Evolutionary conservation across 176 grass and related monocot genomes (phyloP), one percentile per base, ranked within the genome.

Genomic region (Alloteropsis semialata): DNA sequence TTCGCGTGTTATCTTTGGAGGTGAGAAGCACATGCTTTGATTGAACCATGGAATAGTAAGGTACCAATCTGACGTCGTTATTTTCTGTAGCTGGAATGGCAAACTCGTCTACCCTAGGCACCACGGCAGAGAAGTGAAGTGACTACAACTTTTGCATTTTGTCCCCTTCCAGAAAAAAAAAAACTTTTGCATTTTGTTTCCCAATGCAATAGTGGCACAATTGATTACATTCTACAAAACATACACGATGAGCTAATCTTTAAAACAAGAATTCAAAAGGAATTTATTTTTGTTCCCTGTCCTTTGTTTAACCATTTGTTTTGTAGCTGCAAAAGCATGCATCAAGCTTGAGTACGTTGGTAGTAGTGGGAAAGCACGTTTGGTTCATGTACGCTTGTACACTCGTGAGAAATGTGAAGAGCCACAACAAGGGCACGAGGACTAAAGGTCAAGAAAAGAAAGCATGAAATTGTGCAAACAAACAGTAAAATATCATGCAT

Each of bases 81-180:
- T 28, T 27, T 42, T 27, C 1, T 24, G 5, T 42, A 19, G 2
- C 1, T 76, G 53, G 22, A 6, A 55, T 8, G 9, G 41, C 1
- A 60, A 43, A 77, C n/a, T n/a, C 74, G 15, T 60, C n/a, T 5
- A 29, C 55, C 74, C 54, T 60, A 5, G 17, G 55, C 3, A 18
- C 14, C 55, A 21, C 3, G 43, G 28, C 17, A 61, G 6, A 27
- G 8, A 29, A 19, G 22, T n/a, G n/a, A n/a, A 58, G 3, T 60
- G 1, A 1, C n/a, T 12, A 24, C 55, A 57, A 17, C 0, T n/a
- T n/a, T n/a, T n/a, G n/a, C n/a, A n/a, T n/a, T 8, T 16, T 39
- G 1, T 10, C 1, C 1, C 7, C 17, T 5, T 25, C 8, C 2
- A 17, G n/a, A n/a, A n/a, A n/a, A n/a, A n/a, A n/a, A n/a, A n/a